A percentile compares a stretch with the other conserved stretches of the same genome.
Conservation (phyloP, 1,284 basidiomycete genomes). For the Ganoderma resinaceum region DNA sequence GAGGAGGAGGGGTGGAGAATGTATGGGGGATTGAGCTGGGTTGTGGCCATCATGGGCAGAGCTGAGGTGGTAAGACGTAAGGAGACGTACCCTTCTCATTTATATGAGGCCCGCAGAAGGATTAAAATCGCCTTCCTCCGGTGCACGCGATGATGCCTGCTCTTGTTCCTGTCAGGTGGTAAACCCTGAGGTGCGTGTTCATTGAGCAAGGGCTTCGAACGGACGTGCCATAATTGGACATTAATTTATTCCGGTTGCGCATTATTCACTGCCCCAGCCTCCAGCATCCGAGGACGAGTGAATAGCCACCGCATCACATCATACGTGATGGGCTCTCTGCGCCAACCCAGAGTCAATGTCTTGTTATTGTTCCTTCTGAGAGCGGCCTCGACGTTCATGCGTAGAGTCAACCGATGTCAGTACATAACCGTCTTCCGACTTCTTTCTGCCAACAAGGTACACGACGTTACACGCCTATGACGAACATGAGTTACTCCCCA, state of each 20-base stretch:
- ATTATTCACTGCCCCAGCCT: too few relatives aligned
- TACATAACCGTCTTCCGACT: neutral
- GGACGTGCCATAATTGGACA: neutral
- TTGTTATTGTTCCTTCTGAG: too few relatives aligned
- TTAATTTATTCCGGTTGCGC: neutral
- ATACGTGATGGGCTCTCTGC: too few relatives aligned
- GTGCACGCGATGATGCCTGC: too few relatives aligned
- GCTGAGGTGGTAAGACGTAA: neutral
- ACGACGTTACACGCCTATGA: neutral
- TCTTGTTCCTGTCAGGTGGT: too few relatives aligned
- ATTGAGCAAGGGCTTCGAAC: neutral
- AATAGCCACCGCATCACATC: neutral
- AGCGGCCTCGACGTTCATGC: too few relatives aligned
- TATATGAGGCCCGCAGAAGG: neutral
- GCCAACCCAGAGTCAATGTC: too few relatives aligned
- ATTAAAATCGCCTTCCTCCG: neutral
- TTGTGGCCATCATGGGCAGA: neutral
- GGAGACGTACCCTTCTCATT: neutral
- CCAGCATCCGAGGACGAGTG: neutral
- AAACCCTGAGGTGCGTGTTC: neutral
- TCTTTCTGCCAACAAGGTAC: too few relatives aligned
- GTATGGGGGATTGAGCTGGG: neutral
- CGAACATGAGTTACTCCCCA: neutral
- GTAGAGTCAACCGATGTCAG: conserved; percentile 9
- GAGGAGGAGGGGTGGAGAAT: neutral